Base-by-base conservation (phyloP, 495 filamentous ascomycete species). In the Talaromyces nanjingensis region DNA sequence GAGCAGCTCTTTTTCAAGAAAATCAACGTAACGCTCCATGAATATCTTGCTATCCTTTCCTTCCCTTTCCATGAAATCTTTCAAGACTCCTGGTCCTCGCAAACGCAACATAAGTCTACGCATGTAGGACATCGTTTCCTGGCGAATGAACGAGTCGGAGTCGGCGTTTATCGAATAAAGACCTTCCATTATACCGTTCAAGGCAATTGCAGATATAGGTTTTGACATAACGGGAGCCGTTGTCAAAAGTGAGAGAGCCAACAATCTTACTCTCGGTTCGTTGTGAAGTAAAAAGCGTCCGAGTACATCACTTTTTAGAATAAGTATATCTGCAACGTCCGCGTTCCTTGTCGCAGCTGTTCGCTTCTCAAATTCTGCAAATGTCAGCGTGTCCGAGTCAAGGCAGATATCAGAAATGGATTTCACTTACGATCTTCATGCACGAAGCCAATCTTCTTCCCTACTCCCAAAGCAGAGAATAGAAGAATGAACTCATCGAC, bases 101-200 rank as follows among this genome's bases (percentile, higher is more conserved):
- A 93, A 71, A 22, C 90, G 85, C 34, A 87, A 81, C 42, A 90
- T 82, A 65, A 96, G 81, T 60, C 84, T 84, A 18, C 84, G 87
- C 14, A 87, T 84, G 58, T 86, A 72, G 37, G 85, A 83, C 60
- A 93, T 76, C 2, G 92, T 77, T 65, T 94, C 90, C 45, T 91
- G 86, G 59, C 93, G 84, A 64, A 89, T 83, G 66, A 92, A 89
- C 7, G 93, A 85, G 67, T 96, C 90, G n/a, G 88, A 86, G 64
- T 96, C 92, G 4, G 87, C 83, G 74, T 92, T 86, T 59, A 96
- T 85, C 2, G 85, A 80, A 3, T 84, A 79, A 0, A 97, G 74
- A 39, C 87, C 81, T 47, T 70, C 75, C 45, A 83, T 74, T 25
- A 96, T 79, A 2, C 86, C 79, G n/a, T 67, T 65, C 2, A 92